Conservation (phyloP, 441 rosid species). For the Eutrema salsugineum region DNA sequence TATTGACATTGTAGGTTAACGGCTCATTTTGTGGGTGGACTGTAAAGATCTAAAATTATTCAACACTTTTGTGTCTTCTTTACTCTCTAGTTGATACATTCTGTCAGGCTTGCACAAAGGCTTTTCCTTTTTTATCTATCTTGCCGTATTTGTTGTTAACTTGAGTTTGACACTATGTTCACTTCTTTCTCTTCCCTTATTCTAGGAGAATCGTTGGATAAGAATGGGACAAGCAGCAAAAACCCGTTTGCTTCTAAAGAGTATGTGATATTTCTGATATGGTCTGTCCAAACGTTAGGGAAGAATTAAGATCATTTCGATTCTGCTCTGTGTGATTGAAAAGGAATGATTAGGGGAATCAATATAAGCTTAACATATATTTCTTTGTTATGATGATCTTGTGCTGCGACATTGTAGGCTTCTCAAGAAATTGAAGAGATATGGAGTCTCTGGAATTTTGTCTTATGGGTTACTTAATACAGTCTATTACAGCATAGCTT, state of each 20-base stretch:
- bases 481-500: slow-evolving; percentile 68
- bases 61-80: neutral
- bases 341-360: neutral
- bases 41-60: neutral
- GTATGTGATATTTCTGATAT: slow-evolving; percentile 37
- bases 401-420: slow-evolving; percentile 40
- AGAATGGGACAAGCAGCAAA: slow-evolving; percentile 20
- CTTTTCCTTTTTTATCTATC: neutral
- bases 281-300: neutral
- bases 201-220: slow-evolving; percentile 38
- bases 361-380: neutral
- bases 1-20: neutral
- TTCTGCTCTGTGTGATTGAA: neutral
- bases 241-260: slow-evolving; percentile 41
- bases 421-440: slow-evolving; percentile 66
- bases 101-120: neutral
- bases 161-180: neutral
- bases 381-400: neutral
- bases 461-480: slow-evolving; percentile 86
- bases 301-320: neutral
- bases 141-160: neutral
- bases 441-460: slow-evolving; percentile 78
- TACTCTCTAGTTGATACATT: neutral
- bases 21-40: neutral
- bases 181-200: neutral